Percentiles rank a stretch among this genome's conserved stretches.
Evolutionary conservation across 192 early-diverging fungal genomes (phyloP).

Genomic region (Podila clonocystis): DNA sequence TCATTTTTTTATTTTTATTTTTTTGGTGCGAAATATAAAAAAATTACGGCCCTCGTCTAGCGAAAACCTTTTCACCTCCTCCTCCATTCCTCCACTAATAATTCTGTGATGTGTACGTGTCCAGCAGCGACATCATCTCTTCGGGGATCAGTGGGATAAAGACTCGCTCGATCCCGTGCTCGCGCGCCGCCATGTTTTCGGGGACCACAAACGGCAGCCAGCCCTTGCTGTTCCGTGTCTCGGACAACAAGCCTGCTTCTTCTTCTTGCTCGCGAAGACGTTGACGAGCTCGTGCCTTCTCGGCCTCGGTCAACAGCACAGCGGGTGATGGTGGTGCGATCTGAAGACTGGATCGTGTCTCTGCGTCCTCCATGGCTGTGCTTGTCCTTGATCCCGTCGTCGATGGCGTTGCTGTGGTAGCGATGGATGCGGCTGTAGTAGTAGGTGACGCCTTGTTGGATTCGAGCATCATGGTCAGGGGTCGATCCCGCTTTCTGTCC

Average conservation of each 20-base stretch:
- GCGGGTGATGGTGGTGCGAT: constrained; percentile 3
- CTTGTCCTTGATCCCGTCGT: constrained; percentile 1
- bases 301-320: constrained; percentile 41
- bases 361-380: neutral
- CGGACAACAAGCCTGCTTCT: constrained; percentile 31
- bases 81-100: neutral
- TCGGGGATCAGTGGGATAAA: constrained; percentile 51
- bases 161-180: constrained; percentile 38
- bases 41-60: neutral
- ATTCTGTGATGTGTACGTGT: constrained; percentile 33
- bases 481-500: constrained; percentile 48
- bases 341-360: neutral
- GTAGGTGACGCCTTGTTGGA: neutral
- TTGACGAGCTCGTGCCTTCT: constrained; percentile 29
- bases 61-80: neutral
- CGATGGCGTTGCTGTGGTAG: constrained; percentile 6
- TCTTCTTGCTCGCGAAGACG: constrained; percentile 42
- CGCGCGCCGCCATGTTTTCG: constrained; percentile 41
- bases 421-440: neutral
- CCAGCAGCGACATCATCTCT: constrained; percentile 56
- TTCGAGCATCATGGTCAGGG: constrained; percentile 44
- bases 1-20: neutral
- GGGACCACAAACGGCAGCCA: constrained; percentile 39
- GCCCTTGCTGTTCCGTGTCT: constrained; percentile 35
- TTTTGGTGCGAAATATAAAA: neutral